phyloP scores from a whole-genome alignment of 139 green algal species.

The Nannochloris sp. region DNA sequence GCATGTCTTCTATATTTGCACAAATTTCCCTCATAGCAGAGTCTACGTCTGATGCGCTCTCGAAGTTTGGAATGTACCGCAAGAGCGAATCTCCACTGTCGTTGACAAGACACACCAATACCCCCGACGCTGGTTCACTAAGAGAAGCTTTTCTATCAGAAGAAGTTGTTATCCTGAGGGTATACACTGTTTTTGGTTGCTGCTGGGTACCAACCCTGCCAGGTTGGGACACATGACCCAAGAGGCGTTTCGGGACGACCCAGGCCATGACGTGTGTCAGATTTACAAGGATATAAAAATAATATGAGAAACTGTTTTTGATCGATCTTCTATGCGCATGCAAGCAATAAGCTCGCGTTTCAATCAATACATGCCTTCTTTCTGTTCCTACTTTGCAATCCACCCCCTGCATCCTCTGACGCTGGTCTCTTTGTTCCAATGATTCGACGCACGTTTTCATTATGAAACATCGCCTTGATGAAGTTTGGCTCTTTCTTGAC shows the following conservation, averaged over 20 bases:
- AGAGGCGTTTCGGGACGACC: neutral
- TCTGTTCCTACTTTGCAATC: no score
- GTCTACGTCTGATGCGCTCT: conserved; percentile 27
- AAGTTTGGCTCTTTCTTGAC: conserved; percentile 7
- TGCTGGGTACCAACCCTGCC: neutral
- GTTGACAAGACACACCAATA: conserved; percentile 54
- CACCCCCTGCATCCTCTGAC: neutral
- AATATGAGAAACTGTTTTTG: no score
- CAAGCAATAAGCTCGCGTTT: no score
- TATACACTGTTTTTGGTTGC: conserved; percentile 47
- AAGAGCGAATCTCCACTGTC: conserved; percentile 35
- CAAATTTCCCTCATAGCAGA: conserved; percentile 38
- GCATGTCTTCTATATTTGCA: conserved; percentile 11
- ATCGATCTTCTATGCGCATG: no score
- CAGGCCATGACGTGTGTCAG: neutral
- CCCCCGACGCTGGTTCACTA: conserved; percentile 28
- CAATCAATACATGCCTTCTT: no score
- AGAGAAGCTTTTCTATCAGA: conserved; percentile 32
- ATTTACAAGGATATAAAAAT: no score
- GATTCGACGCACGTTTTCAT: neutral
- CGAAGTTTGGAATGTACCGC: conserved; percentile 35
- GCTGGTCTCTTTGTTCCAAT: neutral
- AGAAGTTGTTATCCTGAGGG: conserved; percentile 46
- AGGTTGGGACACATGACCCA: neutral
- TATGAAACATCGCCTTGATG: neutral